These are phyloP conservation scores for Groenewaldozyma tartarivorans DNA, from an alignment of 805 yeast genomes.

Conservation along the genomic window DNA sequence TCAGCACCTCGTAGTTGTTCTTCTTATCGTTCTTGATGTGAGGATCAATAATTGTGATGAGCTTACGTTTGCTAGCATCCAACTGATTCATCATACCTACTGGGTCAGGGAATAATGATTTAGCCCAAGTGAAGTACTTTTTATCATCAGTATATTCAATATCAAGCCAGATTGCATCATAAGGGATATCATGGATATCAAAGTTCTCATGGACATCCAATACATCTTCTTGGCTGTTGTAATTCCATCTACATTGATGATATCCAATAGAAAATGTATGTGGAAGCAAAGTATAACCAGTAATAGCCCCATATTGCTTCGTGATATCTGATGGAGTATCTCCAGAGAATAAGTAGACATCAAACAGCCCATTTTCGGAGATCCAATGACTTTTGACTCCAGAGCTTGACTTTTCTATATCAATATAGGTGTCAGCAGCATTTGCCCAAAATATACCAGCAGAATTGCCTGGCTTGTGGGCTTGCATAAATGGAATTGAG, in stretches of 20 bases:
- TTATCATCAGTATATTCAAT: constrained; percentile 82
- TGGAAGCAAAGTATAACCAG: constrained; percentile 71
- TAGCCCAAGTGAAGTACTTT: constrained; percentile 88
- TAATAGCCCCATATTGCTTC: constrained; percentile 51
- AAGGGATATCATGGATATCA: constrained; percentile 70
- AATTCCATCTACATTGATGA: constrained; percentile 98
- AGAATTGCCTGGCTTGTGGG: constrained; percentile 45
- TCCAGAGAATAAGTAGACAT: constrained; percentile 60
- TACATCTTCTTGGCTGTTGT: constrained; percentile 80
- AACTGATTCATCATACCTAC: constrained; percentile 54
- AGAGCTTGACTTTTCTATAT: constrained; percentile 33
- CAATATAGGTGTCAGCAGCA: constrained; percentile 86
- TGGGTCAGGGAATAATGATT: constrained; percentile 65
- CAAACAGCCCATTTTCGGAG: constrained; percentile 81
- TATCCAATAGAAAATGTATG: constrained; percentile 74
- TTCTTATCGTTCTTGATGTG: constrained; percentile 57
- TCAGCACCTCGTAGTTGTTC: constrained; percentile 52
- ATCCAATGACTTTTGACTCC: constrained; percentile 73
- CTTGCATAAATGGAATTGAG: constrained; percentile 78
- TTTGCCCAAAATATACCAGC: constrained; percentile 88
- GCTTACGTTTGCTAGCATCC: constrained; percentile 64
- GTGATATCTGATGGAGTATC: constrained; percentile 47
- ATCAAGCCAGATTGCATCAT: constrained; percentile 91
- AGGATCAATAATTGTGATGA: constrained; percentile 85
- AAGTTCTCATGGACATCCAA: constrained; percentile 57